A percentile compares a stretch with the other conserved stretches of the same genome.
Conservation (phyloP, 2,329 filamentous ascomycete species). For the Beauveria medogensis region DNA sequence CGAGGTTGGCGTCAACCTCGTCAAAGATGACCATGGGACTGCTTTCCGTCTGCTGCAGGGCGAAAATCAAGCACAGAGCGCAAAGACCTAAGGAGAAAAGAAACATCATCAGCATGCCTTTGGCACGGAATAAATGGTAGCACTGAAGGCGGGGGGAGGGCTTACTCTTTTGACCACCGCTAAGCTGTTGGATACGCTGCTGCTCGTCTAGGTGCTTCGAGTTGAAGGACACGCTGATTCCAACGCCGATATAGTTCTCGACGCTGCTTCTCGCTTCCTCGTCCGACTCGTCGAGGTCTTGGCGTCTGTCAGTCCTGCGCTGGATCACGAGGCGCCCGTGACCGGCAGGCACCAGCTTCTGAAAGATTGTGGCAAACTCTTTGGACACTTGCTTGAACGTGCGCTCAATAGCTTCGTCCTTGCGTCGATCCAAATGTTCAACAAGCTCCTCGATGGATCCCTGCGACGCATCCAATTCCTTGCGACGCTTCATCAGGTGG, state of each 20-base stretch:
- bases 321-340: constrained; percentile 90
- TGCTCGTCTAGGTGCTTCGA: constrained; percentile 93
- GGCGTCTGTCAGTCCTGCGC: constrained; percentile 69
- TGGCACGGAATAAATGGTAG: neutral
- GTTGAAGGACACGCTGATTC: constrained; percentile 97
- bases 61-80: constrained; percentile 94
- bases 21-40: constrained; percentile 99
- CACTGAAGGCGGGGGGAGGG: neutral
- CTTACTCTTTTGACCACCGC: constrained; percentile 94
- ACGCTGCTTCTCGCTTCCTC: constrained; percentile 65
- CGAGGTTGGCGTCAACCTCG: constrained; percentile 96
- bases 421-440: constrained; percentile 83
- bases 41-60: constrained; percentile 95
- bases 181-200: constrained; percentile 94
- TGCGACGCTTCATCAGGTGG: constrained; percentile 71
- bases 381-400: constrained; percentile 97
- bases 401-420: constrained; percentile 95
- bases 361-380: constrained; percentile 88
- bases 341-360: constrained; percentile 88
- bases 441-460: constrained; percentile 87
- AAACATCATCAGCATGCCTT: constrained; percentile 15
- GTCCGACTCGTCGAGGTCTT: constrained; percentile 52
- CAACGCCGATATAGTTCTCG: constrained; percentile 93
- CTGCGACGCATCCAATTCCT: constrained; percentile 81
- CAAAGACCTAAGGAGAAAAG: constrained; percentile 60